These are phyloP conservation scores for Davidsoniella neocaledoniae DNA, from an alignment of 2,329 filamentous ascomycete genomes.

Conservation along the genomic window DNA sequence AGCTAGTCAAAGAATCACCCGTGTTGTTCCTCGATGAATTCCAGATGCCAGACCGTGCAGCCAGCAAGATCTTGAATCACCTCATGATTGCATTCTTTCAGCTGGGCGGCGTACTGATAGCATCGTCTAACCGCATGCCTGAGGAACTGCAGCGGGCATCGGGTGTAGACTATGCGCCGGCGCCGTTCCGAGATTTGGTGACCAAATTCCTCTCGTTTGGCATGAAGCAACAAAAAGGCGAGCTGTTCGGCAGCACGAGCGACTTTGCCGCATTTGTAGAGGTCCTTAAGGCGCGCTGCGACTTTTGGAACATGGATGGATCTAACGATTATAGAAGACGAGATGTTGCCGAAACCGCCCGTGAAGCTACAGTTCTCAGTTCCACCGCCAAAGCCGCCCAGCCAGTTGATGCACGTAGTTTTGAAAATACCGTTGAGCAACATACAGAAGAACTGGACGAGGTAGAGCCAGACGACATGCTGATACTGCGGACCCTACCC, in stretches of 20 bases:
- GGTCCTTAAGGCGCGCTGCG: slow-evolving; percentile 59
- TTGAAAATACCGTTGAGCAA: background rate
- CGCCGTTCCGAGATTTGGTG: slow-evolving; percentile 35
- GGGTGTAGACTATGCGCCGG: slow-evolving; percentile 48
- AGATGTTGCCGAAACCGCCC: background rate
- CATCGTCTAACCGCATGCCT: slow-evolving; percentile 69
- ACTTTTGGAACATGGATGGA: slow-evolving; percentile 73
- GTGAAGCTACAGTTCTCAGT: background rate
- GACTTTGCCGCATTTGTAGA: slow-evolving; percentile 65
- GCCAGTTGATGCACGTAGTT: background rate
- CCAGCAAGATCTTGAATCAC: slow-evolving; percentile 64
- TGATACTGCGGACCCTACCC: background rate
- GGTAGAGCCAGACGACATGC: slow-evolving; percentile 1
- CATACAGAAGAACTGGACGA: background rate
- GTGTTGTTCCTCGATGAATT: slow-evolving; percentile 74
- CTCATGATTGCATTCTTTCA: slow-evolving; percentile 70
- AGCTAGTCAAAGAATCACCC: slow-evolving; percentile 57
- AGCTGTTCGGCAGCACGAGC: slow-evolving; percentile 42
- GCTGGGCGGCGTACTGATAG: slow-evolving; percentile 62
- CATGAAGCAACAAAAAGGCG: slow-evolving; percentile 21
- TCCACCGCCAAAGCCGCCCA: background rate
- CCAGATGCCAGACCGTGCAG: slow-evolving; percentile 61
- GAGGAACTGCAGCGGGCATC: slow-evolving; percentile 64
- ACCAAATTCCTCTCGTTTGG: slow-evolving; percentile 25
- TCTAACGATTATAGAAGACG: slow-evolving; percentile 32